Conservation (phyloP, 768 basidiomycete species). For the Hemileccinum rubropunctum region DNA sequence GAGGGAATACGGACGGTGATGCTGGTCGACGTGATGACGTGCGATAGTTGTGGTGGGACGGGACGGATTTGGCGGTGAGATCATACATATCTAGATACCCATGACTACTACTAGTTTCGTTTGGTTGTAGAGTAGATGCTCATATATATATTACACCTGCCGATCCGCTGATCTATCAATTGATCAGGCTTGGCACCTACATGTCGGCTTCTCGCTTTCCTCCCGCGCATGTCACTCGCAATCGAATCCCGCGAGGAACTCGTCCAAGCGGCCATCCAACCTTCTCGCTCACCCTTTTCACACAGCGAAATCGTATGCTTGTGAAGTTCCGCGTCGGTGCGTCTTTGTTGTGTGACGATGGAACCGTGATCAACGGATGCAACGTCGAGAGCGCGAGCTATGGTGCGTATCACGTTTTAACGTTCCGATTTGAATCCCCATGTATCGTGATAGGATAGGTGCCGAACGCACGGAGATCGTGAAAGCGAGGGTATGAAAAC, state of each 20-base stretch:
- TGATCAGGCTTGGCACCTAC: no score
- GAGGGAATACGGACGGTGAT: slow-evolving; percentile 50
- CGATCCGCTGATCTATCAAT: no score
- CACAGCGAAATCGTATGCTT: slow-evolving; percentile 66
- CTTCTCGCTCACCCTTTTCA: neutral
- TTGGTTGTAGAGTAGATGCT: no score
- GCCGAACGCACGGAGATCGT: slow-evolving; percentile 94
- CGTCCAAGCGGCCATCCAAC: slow-evolving; percentile 47
- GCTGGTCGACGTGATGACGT: slow-evolving; percentile 52
- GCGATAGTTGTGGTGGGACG: slow-evolving; percentile 59
- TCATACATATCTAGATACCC: slow-evolving; percentile 3
- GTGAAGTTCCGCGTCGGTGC: slow-evolving; percentile 93
- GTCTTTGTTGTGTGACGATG: slow-evolving; percentile 68
- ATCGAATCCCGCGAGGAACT: slow-evolving; percentile 45
- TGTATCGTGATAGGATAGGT: slow-evolving; percentile 64
- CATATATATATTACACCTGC: no score
- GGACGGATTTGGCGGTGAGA: slow-evolving; percentile 49
- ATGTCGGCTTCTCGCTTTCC: no score
- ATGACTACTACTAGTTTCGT: neutral
- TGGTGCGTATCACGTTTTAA: slow-evolving; percentile 48
- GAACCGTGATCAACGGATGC: slow-evolving; percentile 75
- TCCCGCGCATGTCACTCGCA: slow-evolving; percentile 30
- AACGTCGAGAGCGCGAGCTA: slow-evolving; percentile 95
- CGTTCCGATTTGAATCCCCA: neutral
- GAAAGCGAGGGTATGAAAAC: slow-evolving; percentile 76